Base-by-base conservation (phyloP, 2,329 filamentous ascomycete genomes). In the Hypoxylon sp. region DNA sequence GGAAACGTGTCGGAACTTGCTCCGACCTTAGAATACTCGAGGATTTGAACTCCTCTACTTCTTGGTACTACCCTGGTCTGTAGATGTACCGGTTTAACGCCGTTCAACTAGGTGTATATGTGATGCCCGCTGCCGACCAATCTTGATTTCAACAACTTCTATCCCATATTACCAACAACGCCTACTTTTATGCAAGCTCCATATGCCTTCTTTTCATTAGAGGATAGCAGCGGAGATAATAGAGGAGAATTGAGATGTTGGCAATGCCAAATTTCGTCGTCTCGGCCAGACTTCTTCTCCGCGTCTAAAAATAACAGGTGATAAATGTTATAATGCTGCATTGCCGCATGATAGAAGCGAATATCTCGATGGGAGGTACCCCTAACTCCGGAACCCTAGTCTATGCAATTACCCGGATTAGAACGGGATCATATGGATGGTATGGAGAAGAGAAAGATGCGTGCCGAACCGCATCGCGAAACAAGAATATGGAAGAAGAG, bases 381-480 rank as follows among this genome's bases (percentile, higher is more conserved):
- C 63, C 65, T 49, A 77, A 78, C 76, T 75, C 76, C 76, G 65
- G 72, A 67, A 72, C 63, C 74, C 72, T 74, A 69, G 59, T 78
- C 76, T 78, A 78, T 78, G 76, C 71, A 74, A 71, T 72, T 69
- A 69, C 64, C 70, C 63, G 60, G 55, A 59, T 62, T 51, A 57
- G 53, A 69, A 64, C 55, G 63, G 63, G 68, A 67, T 67, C 61
- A 68, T 62, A 68, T 68, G 57, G 70, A 72, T 67, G 30, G 59
- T 63, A 61, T 65, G 45, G 53, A 67, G 45, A 65, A 65, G 55
- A 64, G 58, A 68, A 63, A 53, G 48, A 50, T 52, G 50, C 41
- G 30, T 56, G 51, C 45, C 25, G 49, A 60, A 45, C 41, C 55
- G 64, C 52, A 67, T 61, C 30, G 46, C 36, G 51, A 65, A 59